phyloP scores from a whole-genome alignment of 257 asterid genomes.

The Catharanthus roseus region DNA sequence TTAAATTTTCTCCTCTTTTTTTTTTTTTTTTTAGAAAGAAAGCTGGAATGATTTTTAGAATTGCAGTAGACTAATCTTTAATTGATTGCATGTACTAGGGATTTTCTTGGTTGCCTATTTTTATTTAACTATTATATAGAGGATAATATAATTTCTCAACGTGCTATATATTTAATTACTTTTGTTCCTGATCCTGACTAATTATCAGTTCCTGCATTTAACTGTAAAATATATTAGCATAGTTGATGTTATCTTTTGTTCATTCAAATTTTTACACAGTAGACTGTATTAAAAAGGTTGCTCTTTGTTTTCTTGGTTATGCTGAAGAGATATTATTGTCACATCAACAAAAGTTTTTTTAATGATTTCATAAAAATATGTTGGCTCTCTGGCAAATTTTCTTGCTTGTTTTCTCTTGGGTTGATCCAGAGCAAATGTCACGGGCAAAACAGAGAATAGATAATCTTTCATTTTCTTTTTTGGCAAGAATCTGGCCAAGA shows the following conservation, averaged over 20 bases:
- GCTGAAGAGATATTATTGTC: not conserved
- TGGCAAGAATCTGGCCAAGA: constrained; percentile 79
- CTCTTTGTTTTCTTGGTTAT: not conserved
- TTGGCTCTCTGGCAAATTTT: not conserved
- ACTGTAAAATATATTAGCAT: not conserved
- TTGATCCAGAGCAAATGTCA: not conserved
- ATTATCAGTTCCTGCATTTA: not conserved
- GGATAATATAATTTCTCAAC: not conserved
- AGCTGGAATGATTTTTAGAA: no score
- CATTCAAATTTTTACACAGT: not conserved
- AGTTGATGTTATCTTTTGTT: not conserved
- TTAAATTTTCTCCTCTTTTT: no score
- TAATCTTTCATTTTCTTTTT: constrained; percentile 16
- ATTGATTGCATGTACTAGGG: no score
- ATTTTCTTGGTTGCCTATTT: not conserved
- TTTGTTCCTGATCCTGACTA: not conserved
- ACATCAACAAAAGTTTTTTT: not conserved
- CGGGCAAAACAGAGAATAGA: not conserved
- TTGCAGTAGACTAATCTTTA: no score
- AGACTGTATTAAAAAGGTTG: not conserved
- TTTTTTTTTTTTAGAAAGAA: no score
- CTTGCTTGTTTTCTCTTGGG: not conserved
- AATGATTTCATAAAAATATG: not conserved
- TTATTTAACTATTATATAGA: not conserved
- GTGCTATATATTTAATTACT: no score